Percentiles rank a stretch among this genome's conserved stretches.
Evolutionary conservation across 176 grass and related monocot genomes (phyloP).

Genomic region (Bromus sterilis): DNA sequence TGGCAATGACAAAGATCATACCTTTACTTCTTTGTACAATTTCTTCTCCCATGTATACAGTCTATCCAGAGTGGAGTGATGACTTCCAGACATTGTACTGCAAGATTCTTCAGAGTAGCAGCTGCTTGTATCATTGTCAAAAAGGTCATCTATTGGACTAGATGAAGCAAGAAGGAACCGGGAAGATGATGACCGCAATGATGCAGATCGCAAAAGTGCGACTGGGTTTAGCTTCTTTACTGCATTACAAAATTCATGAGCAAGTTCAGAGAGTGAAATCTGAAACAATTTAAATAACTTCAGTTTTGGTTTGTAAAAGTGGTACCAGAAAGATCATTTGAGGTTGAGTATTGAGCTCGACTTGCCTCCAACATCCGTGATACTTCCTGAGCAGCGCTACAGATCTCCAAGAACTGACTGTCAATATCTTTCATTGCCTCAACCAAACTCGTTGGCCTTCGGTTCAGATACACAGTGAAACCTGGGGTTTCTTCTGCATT

Average conservation of each 20-base stretch:
- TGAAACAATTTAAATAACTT: conserved; percentile 17
- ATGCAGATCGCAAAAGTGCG: conserved; percentile 62
- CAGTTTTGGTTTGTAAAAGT: conserved; percentile 33
- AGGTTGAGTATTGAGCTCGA: conserved; percentile 67
- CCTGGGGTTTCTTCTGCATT: conserved; percentile 74
- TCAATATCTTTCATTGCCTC: conserved; percentile 89
- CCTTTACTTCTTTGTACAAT: conserved; percentile 98
- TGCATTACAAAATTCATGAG: conserved; percentile 32
- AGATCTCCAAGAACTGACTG: conserved; percentile 73
- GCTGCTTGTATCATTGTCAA: conserved; percentile 74
- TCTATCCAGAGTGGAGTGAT: conserved; percentile 90
- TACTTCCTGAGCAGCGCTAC: conserved; percentile 70
- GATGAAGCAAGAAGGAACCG: conserved; percentile 63
- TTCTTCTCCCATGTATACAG: conserved; percentile 97
- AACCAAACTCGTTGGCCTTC: conserved; percentile 52
- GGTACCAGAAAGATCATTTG: conserved; percentile 82
- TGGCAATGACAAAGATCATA: conserved; percentile 16
- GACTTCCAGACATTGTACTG: conserved; percentile 61
- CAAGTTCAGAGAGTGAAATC: conserved; percentile 24
- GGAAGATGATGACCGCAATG: conserved; percentile 78
- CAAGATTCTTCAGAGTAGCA: conserved; percentile 79
- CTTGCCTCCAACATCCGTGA: conserved; percentile 86
- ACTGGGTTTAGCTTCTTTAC: conserved; percentile 80
- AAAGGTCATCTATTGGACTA: conserved; percentile 67
- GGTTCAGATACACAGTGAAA: conserved; percentile 89